These are phyloP conservation scores for Chaetomium sp. DNA, from an alignment of 2,329 filamentous ascomycete genomes.

Conservation along the genomic window DNA sequence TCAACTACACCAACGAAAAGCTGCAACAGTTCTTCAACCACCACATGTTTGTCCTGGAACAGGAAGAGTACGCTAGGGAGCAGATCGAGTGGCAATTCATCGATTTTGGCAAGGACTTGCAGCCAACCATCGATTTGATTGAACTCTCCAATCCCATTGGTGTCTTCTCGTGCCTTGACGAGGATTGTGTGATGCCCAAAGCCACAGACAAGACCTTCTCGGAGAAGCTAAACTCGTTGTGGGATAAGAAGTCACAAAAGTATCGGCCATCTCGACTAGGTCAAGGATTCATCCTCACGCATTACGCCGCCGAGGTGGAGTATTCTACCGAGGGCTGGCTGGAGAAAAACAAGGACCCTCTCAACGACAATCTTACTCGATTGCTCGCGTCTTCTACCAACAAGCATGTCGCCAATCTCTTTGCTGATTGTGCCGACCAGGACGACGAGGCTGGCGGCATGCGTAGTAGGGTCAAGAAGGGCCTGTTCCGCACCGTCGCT, in stretches of 20 bases:
- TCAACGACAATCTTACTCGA: slow-evolving; percentile 94
- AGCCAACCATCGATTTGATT: slow-evolving; percentile 96
- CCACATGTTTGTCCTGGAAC: slow-evolving; percentile 98
- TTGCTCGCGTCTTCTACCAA: slow-evolving; percentile 77
- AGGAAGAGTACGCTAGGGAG: slow-evolving; percentile 95
- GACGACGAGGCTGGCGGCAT: slow-evolving; percentile 66
- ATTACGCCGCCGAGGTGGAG: slow-evolving; percentile 96
- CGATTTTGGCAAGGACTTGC: slow-evolving; percentile 93
- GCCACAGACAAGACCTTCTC: slow-evolving; percentile 96
- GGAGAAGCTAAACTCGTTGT: slow-evolving; percentile 91
- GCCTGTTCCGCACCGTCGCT: slow-evolving; percentile 91
- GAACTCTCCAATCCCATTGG: slow-evolving; percentile 95
- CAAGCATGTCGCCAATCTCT: slow-evolving; percentile 75
- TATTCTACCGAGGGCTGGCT: slow-evolving; percentile 94
- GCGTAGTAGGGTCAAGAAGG: slow-evolving; percentile 86
- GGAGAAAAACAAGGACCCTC: slow-evolving; percentile 97
- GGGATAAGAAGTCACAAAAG: slow-evolving; percentile 93
- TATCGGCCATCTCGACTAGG: slow-evolving; percentile 82
- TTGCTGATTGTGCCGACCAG: slow-evolving; percentile 76
- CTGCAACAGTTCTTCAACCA: slow-evolving; percentile 99
- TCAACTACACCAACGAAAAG: slow-evolving; percentile 99
- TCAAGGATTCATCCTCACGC: slow-evolving; percentile 91
- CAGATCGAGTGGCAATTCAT: slow-evolving; percentile 99
- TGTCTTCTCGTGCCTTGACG: slow-evolving; percentile 96
- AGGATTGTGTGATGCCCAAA: slow-evolving; percentile 98